Percentiles rank a stretch among this genome's conserved stretches.
Evolutionary conservation across 257 asterid genomes (phyloP).

Genomic region (Solanum lignicaule): DNA sequence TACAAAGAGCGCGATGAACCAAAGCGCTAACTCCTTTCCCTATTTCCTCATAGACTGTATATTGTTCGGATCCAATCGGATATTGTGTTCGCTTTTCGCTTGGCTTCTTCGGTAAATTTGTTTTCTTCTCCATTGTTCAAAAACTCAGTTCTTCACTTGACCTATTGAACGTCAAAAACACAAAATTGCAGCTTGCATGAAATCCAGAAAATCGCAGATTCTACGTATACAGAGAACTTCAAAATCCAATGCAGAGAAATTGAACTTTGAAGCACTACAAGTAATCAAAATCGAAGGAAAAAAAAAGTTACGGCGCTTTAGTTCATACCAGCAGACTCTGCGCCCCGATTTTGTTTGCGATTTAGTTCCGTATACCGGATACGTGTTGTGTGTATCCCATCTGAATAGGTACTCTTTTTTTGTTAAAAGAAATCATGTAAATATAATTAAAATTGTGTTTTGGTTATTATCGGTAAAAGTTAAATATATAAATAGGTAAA

Average conservation of each 20-base stretch:
- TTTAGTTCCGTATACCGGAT: background rate
- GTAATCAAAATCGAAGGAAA: background rate
- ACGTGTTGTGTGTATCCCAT: background rate
- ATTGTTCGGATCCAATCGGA: constrained; percentile 5
- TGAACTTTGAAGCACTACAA: background rate
- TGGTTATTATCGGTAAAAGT: background rate
- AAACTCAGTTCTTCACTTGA: background rate
- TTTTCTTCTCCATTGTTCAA: constrained; percentile 52
- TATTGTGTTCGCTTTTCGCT: background rate
- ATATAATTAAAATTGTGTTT: background rate
- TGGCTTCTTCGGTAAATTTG: constrained; percentile 1
- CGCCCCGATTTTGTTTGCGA: background rate
- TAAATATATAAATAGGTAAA: too few species aligned
- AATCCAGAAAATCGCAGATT: background rate
- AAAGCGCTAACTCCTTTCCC: constrained; percentile 75
- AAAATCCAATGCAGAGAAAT: background rate
- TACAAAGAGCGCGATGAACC: constrained; percentile 57
- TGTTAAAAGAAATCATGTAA: background rate
- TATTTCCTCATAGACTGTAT: constrained; percentile 36
- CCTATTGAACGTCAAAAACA: background rate
- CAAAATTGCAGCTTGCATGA: background rate
- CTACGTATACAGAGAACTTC: background rate
- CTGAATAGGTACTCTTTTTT: background rate
- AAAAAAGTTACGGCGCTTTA: background rate
- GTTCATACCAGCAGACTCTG: background rate